Percentiles rank a stretch among this genome's conserved stretches.
Conservation (phyloP, 2,329 filamentous ascomycete species). For the Cladosporium sp. region DNA sequence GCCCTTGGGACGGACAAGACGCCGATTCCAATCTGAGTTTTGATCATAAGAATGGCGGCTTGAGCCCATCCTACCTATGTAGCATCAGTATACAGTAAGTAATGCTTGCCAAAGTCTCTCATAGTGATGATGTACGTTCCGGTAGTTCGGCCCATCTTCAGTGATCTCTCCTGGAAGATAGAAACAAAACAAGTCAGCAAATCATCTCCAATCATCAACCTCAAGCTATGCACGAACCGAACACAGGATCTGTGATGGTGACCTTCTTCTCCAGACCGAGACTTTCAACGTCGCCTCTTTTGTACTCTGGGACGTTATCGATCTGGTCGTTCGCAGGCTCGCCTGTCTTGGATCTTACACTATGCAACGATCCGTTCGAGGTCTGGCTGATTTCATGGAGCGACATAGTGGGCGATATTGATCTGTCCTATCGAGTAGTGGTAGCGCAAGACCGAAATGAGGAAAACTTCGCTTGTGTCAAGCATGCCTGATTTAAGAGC, state of each 20-base stretch:
- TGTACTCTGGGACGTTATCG: not conserved
- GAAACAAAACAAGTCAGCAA: too few relatives aligned
- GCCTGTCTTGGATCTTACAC: not conserved
- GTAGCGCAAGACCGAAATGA: not conserved
- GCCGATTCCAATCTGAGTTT: conserved; percentile 49
- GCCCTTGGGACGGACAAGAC: conserved; percentile 47
- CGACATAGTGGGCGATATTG: not conserved
- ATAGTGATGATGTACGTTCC: conserved; percentile 36
- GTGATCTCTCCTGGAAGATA: conserved; percentile 24
- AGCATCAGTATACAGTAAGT: conserved; percentile 34
- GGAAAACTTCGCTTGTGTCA: not conserved
- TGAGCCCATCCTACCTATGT: conserved; percentile 30
- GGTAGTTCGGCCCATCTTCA: conserved; percentile 30
- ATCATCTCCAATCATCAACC: too few relatives aligned
- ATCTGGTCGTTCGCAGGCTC: not conserved
- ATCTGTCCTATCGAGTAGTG: not conserved
- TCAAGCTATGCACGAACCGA: conserved; percentile 16
- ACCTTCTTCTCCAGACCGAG: not conserved
- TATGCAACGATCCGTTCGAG: not conserved
- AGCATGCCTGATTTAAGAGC: not conserved
- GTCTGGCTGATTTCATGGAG: not conserved
- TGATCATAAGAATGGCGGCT: conserved; percentile 48
- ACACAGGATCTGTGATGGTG: conserved; percentile 28
- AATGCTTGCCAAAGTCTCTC: conserved; percentile 42
- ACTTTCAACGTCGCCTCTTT: conserved; percentile 1